A percentile compares a stretch with the other conserved stretches of the same genome.
These are phyloP conservation scores for Samsoniella hepiali DNA, from an alignment of 2,329 filamentous ascomycete species.

Conservation along the genomic window DNA sequence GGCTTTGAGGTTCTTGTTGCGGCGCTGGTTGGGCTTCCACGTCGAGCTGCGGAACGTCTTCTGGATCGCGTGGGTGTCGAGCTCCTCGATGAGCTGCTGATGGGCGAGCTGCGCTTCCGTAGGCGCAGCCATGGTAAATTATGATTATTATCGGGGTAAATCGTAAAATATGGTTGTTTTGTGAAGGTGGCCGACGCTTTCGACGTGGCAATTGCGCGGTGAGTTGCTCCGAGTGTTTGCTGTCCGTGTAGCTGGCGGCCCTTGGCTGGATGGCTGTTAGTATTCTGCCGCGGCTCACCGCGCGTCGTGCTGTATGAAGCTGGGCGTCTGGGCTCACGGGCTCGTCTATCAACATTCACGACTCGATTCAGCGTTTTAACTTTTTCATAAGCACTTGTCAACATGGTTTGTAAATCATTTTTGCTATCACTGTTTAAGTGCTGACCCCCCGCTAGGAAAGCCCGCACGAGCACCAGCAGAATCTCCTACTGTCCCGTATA, in stretches of 20 bases:
- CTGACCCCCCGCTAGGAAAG: slow-evolving; percentile 62
- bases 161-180: neutral
- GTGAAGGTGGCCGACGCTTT: neutral
- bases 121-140: slow-evolving; percentile 50
- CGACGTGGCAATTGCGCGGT: neutral
- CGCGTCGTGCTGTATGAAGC: slow-evolving; percentile 3
- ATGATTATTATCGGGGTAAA: neutral
- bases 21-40: slow-evolving; percentile 90
- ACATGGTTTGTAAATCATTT: neutral
- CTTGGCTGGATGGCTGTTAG: neutral
- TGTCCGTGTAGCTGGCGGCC: neutral
- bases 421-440: neutral
- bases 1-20: slow-evolving; percentile 98
- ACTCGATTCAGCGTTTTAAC: neutral
- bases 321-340: neutral
- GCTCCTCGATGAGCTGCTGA: slow-evolving; percentile 79
- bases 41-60: slow-evolving; percentile 86
- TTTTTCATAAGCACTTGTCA: neutral
- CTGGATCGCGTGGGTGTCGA: slow-evolving; percentile 82
- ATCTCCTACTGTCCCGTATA: slow-evolving; percentile 85
- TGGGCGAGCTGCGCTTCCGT: slow-evolving; percentile 76
- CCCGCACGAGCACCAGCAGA: slow-evolving; percentile 97
- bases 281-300: slow-evolving; percentile 37
- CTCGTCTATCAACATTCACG: neutral
- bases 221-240: slow-evolving; percentile 12